Base-by-base conservation (phyloP, 192 early-diverging fungal species). In the Linderina pennispora region DNA sequence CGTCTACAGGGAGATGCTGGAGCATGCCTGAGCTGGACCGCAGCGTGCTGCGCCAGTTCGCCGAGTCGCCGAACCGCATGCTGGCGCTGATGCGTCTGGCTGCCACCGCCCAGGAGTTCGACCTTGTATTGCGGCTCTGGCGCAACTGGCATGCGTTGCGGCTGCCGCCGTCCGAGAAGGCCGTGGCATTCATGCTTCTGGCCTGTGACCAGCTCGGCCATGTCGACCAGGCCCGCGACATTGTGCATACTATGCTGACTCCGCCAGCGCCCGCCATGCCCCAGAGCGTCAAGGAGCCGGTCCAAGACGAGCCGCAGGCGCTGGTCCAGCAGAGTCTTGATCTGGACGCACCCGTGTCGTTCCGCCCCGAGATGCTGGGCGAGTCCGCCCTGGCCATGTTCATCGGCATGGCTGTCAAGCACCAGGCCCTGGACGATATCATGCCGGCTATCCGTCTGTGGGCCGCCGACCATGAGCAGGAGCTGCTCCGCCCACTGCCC, bases 171-270 rank as follows among this genome's bases (percentile, higher is more conserved):
- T 40, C 50, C 3, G 50, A 57, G 13, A 36, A 44, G 3, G 48
- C 51, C 1, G 43, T 48, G 8, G 32, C 45, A 16, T 23, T 58
- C 35, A 53, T 52, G 6, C 47, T 70, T 38, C 62, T 58, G 43
- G 59, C 66, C n/a, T 58, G 55, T 33, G 66, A 70, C 33, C 66
- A 70, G 45, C 45, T 58, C 25, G 60, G 66, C 22, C 66, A 42
- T 10, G 25, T 34, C 2, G n/a, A 23, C 4, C 37, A 24, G 1
- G 66, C 59, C 6, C 43, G 32, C n/a, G 50, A 62, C 24, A 56
- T 62, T 34, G 36, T 62, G 6, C 42, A 19, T 10, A 43, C 55
- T 8, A 28, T 70, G 21, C 55, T 70, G 3, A 44, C 41, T 8
- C 50, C 43, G 10, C 39, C 23, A 23, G 19, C 28, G 28, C 28